Evolutionary conservation across 495 filamentous ascomycete genomes (phyloP).

Genomic region (Baudoinia panamericana): DNA sequence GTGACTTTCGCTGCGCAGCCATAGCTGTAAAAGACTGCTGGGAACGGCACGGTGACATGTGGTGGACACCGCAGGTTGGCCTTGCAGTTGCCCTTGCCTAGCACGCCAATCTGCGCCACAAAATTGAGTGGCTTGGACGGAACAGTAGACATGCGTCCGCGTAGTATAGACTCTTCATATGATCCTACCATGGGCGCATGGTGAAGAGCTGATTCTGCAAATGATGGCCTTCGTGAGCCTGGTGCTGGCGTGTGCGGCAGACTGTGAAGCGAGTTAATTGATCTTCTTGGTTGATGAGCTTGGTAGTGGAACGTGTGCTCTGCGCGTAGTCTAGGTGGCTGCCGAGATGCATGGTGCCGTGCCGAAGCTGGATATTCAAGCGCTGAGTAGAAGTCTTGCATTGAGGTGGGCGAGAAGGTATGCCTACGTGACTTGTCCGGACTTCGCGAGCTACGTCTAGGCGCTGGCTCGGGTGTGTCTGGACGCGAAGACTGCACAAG

Average conservation of each 20-base stretch:
- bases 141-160: slow-evolving; percentile 91
- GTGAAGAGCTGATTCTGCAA: slow-evolving; percentile 67
- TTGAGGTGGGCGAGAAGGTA: slow-evolving; percentile 47
- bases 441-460: slow-evolving; percentile 26
- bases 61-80: slow-evolving; percentile 71
- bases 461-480: slow-evolving; percentile 39
- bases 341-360: slow-evolving; percentile 12
- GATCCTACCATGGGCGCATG: slow-evolving; percentile 95
- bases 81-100: slow-evolving; percentile 85
- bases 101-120: slow-evolving; percentile 85
- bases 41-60: slow-evolving; percentile 87
- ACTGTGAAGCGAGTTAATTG: slow-evolving; percentile 47
- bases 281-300: slow-evolving; percentile 59
- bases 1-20: slow-evolving; percentile 43
- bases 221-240: slow-evolving; percentile 54
- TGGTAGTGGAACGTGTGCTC: slow-evolving; percentile 50
- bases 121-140: slow-evolving; percentile 91
- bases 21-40: slow-evolving; percentile 94
- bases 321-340: slow-evolving; percentile 33
- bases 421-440: slow-evolving; percentile 42
- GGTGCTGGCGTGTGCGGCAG: slow-evolving; percentile 48
- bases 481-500: slow-evolving; percentile 81
- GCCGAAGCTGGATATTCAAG: slow-evolving; percentile 23
- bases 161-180: slow-evolving; percentile 91
- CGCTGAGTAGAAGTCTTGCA: slow-evolving; percentile 33